A percentile compares a stretch with the other conserved stretches of the same genome.
Conservation (phyloP, 2,329 filamentous ascomycete genomes). For the Neofusicoccum ribis region DNA sequence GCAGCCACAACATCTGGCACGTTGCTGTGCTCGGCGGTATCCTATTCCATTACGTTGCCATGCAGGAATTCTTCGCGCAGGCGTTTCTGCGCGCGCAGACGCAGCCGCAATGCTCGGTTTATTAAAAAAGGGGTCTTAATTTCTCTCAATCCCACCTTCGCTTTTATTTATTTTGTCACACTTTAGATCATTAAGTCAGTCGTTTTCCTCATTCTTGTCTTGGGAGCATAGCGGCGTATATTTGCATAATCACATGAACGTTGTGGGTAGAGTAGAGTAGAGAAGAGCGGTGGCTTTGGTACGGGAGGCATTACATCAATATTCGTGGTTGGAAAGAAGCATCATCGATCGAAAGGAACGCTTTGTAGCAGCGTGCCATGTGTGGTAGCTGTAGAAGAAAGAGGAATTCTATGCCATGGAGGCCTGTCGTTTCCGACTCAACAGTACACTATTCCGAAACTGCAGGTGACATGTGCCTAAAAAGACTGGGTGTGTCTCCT, state of each 20-base stretch:
- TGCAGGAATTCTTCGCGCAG: conserved; percentile 86
- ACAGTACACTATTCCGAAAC: too few species aligned
- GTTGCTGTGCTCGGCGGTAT: conserved; percentile 92
- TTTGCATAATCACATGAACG: background rate
- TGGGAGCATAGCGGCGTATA: background rate
- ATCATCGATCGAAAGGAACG: too few species aligned
- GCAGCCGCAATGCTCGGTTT: conserved; percentile 30
- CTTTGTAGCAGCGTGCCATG: too few species aligned
- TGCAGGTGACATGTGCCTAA: too few species aligned
- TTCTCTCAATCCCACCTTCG: background rate
- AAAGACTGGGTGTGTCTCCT: too few species aligned
- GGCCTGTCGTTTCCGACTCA: too few species aligned
- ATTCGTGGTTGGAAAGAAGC: too few species aligned
- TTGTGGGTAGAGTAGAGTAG: too few species aligned
- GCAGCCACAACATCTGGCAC: conserved; percentile 98
- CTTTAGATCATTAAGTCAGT: background rate
- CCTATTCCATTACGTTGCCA: conserved; percentile 93
- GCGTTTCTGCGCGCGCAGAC: conserved; percentile 42
- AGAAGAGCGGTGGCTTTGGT: too few species aligned
- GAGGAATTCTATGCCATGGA: too few species aligned
- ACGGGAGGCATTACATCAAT: too few species aligned
- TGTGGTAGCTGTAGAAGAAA: too few species aligned
- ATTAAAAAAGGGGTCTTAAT: background rate
- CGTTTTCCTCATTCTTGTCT: background rate
- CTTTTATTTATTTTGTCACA: background rate